Percentiles rank a stretch among this genome's conserved stretches.
These are phyloP conservation scores for Mortierella sp. DNA, from an alignment of 371 early-diverging fungal genomes.

Conservation along the genomic window DNA sequence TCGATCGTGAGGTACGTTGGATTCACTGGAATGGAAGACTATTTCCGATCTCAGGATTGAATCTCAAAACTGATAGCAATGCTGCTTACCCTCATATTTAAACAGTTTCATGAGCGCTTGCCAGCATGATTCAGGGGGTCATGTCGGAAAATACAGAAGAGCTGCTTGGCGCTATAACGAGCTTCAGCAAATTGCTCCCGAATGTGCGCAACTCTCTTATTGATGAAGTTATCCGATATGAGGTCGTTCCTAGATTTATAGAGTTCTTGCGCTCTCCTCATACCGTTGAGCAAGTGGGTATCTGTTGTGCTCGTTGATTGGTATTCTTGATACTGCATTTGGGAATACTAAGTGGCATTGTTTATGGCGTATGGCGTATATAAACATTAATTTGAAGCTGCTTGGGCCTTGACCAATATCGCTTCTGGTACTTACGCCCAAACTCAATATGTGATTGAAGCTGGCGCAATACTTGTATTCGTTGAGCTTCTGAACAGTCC, in stretches of 20 bases:
- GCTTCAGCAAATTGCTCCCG: slow-evolving; percentile 97
- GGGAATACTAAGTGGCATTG: slow-evolving; percentile 1
- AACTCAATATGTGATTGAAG: slow-evolving; percentile 95
- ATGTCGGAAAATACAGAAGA: slow-evolving; percentile 81
- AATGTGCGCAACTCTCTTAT: slow-evolving; percentile 99
- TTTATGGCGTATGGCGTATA: slow-evolving; percentile 40
- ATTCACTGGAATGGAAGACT: too few species aligned
- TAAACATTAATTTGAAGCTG: slow-evolving; percentile 94
- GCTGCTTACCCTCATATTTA: background rate
- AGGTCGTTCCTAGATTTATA: slow-evolving; percentile 97
- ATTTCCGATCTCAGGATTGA: background rate
- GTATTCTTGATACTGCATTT: background rate
- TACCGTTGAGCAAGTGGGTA: slow-evolving; percentile 87
- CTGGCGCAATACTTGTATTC: slow-evolving; percentile 95
- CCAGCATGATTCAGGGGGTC: slow-evolving; percentile 82
- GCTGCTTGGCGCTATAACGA: slow-evolving; percentile 89
- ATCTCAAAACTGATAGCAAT: background rate
- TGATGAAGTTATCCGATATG: slow-evolving; percentile 94
- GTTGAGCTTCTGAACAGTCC: slow-evolving; percentile 90
- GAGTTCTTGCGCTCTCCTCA: slow-evolving; percentile 89
- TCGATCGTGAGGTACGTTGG: slow-evolving; percentile 61
- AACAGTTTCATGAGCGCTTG: slow-evolving; percentile 72
- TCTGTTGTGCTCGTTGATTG: background rate
- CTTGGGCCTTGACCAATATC: slow-evolving; percentile 99
- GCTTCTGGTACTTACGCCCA: slow-evolving; percentile 98